These are phyloP conservation scores for Penicillium fuscoglaucum DNA, from an alignment of 2,329 filamentous ascomycete species.

Conservation along the genomic window DNA sequence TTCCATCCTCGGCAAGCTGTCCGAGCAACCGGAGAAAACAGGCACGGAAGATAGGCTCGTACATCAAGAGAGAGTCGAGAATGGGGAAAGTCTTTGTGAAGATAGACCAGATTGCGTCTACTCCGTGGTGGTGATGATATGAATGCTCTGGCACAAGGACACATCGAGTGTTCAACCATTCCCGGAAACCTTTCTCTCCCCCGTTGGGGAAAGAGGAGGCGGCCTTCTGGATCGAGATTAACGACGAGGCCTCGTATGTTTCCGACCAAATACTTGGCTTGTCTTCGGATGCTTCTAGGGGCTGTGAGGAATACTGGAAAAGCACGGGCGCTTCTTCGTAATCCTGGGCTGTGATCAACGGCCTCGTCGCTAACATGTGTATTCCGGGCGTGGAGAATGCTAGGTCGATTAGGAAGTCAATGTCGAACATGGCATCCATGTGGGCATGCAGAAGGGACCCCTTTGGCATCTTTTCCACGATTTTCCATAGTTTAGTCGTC, in stretches of 20 bases:
- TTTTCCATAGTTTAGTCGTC: constrained; percentile 78
- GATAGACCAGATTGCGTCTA: constrained; percentile 81
- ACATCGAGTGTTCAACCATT: constrained; percentile 73
- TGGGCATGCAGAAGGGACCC: constrained; percentile 72
- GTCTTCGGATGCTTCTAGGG: constrained; percentile 46
- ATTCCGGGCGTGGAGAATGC: constrained; percentile 71
- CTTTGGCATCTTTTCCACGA: constrained; percentile 84
- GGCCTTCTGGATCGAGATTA: constrained; percentile 60
- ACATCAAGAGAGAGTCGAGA: constrained; percentile 73
- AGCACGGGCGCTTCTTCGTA: constrained; percentile 57
- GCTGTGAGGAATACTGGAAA: constrained; percentile 61
- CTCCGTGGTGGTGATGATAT: constrained; percentile 76
- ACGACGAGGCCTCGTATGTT: constrained; percentile 60
- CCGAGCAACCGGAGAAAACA: constrained; percentile 72
- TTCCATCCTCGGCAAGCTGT: constrained; percentile 74
- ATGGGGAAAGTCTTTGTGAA: constrained; percentile 74
- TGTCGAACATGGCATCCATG: constrained; percentile 86
- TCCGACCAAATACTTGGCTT: constrained; percentile 64
- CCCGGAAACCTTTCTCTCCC: constrained; percentile 69
- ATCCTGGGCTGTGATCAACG: constrained; percentile 57
- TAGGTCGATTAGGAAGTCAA: constrained; percentile 73
- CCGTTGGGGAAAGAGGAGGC: constrained; percentile 74
- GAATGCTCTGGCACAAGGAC: constrained; percentile 72
- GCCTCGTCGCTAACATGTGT: constrained; percentile 62
- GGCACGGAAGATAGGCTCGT: constrained; percentile 82